Percentiles rank a stretch among this genome's conserved stretches.
phyloP scores from a whole-genome alignment of 768 basidiomycete genomes.

The Tephrocybe sp. region DNA sequence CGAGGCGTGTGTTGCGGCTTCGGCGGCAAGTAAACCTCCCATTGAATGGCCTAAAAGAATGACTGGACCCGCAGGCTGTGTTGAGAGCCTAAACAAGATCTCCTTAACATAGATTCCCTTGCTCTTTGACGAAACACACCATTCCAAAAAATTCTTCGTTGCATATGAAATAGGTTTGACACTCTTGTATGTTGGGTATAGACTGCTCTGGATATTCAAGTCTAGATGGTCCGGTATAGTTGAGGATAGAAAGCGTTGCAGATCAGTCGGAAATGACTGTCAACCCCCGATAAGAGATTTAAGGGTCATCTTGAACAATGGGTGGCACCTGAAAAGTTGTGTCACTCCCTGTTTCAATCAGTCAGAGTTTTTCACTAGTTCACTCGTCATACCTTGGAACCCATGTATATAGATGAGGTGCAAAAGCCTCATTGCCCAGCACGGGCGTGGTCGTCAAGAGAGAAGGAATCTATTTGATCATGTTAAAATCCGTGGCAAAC shows the following conservation, averaged over 20 bases:
- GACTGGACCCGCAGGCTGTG: slow-evolving; percentile 55
- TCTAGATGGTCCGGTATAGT: slow-evolving; percentile 33
- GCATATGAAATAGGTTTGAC: slow-evolving; percentile 51
- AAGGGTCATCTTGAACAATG: not conserved
- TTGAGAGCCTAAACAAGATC: slow-evolving; percentile 42
- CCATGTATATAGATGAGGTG: slow-evolving; percentile 61
- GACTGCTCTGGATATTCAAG: slow-evolving; percentile 42
- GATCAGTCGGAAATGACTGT: slow-evolving; percentile 55
- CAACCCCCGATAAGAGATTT: slow-evolving; percentile 2
- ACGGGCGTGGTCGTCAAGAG: not conserved
- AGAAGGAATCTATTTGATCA: too few species aligned
- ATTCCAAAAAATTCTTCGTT: slow-evolving; percentile 54
- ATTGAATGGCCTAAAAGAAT: slow-evolving; percentile 60
- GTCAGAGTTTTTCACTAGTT: slow-evolving; percentile 1
- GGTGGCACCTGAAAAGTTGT: slow-evolving; percentile 53
- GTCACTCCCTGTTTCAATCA: slow-evolving; percentile 43
- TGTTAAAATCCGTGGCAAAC: too few species aligned
- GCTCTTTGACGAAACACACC: slow-evolving; percentile 32
- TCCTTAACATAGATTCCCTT: not conserved
- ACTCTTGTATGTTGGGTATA: slow-evolving; percentile 65
- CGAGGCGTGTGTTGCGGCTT: slow-evolving; percentile 47
- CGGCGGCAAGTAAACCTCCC: slow-evolving; percentile 60
- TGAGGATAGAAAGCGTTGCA: slow-evolving; percentile 42
- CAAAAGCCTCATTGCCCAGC: slow-evolving; percentile 25
- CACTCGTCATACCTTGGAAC: slow-evolving; percentile 44